Percentiles rank a stretch among this genome's conserved stretches.
Evolutionary conservation across 2,329 filamentous ascomycete genomes (phyloP).

Genomic region (Phialophora expanda): DNA sequence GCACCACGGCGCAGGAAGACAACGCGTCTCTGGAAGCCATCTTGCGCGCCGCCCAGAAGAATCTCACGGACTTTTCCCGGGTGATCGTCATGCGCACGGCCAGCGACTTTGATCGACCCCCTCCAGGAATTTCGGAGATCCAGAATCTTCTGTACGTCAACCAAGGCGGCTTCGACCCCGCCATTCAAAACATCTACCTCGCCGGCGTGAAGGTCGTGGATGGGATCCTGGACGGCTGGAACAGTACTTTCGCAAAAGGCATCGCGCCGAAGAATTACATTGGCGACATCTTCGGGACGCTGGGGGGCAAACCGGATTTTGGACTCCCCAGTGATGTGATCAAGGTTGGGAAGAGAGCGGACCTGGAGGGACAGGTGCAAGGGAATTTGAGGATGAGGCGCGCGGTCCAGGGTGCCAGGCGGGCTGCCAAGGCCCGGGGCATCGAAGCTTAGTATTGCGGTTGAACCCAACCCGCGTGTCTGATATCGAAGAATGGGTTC

Average conservation of each 20-base stretch:
- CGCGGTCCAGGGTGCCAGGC: conserved; percentile 20
- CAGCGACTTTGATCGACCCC: conserved; percentile 74
- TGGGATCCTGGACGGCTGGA: conserved; percentile 68
- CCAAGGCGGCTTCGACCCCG: conserved; percentile 68
- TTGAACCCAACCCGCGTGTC: not conserved
- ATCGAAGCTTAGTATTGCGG: not conserved
- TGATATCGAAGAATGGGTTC: not conserved
- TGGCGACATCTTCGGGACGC: conserved; percentile 71
- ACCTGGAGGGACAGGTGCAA: conserved; percentile 45
- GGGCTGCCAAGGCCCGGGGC: not conserved
- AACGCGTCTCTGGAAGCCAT: conserved; percentile 71
- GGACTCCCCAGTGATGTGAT: conserved; percentile 48
- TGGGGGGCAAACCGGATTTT: conserved; percentile 70
- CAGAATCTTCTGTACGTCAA: conserved; percentile 65
- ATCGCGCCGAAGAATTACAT: conserved; percentile 68
- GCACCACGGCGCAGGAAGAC: conserved; percentile 74
- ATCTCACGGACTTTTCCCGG: conserved; percentile 68
- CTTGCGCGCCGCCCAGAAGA: conserved; percentile 62
- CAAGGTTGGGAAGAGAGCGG: conserved; percentile 15
- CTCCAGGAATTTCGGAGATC: conserved; percentile 60
- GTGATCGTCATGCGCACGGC: conserved; percentile 72
- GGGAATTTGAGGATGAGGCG: conserved; percentile 36
- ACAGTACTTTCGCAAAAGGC: conserved; percentile 62
- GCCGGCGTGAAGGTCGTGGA: conserved; percentile 69
- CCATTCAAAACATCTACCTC: conserved; percentile 69